Evolutionary conservation across 805 yeast genomes (phyloP), one percentile per base, ranked within the genome.

Genomic region (Kodamaea neixiangensis): DNA sequence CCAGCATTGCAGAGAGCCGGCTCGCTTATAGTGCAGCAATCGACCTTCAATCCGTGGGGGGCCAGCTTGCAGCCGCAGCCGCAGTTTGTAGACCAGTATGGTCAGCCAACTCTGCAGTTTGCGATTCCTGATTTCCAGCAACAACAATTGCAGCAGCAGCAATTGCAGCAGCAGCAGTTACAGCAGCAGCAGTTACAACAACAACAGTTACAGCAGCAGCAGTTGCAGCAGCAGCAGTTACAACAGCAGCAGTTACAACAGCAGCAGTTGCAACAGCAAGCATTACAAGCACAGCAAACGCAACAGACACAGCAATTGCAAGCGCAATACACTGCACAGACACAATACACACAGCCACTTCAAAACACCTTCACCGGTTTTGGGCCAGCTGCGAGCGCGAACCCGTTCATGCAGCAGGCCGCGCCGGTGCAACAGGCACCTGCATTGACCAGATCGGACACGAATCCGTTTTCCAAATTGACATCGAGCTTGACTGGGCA

Each of bases 311-410:
- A 40, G 18, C 48, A 22, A 14, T 52, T 53, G 46, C 29, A 52
- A 39, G 56, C 59, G 54, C 54, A 51, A 48, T 42, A 33, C 13
- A 25, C 58, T 51, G 57, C 47, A 33, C 46, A 35, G 15, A 66
- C 59, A 17, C 47, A 19, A n/a, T 50, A 42, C 25, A 33, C 51
- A 46, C 48, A 37, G 10, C 52, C 48, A 19, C 51, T 47, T 7
- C 56, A 52, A 29, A 51, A 33, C 14, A 59, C 72, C 3, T 73
- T 67, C 54, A 81, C 86, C 5, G 86, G 86, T 11, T 76, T 76
- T 33, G 87, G 87, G 0, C 57, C 51, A 21, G 40, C 52, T 1
- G 54, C 52, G 17, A 45, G 40, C 44, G 49, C 51, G 38, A 51
- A 54, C 25, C 57, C 57, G n/a, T 53, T 53, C 31, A n/a, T 48